phyloP scores from a whole-genome alignment of 1,284 basidiomycete genomes.

The Puccinia brachypodii region DNA sequence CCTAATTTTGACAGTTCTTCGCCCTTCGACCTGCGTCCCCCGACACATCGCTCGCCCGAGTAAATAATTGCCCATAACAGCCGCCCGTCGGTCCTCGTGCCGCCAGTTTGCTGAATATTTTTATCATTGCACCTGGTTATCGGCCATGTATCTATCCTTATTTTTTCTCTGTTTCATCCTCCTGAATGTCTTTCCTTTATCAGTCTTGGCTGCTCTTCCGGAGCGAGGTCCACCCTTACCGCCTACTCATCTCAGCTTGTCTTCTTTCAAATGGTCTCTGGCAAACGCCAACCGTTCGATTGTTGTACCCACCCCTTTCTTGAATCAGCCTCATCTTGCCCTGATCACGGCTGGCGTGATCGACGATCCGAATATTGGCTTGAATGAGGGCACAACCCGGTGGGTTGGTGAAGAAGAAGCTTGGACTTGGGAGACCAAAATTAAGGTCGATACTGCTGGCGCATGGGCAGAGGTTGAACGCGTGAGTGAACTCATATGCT shows the following conservation, averaged over 20 bases:
- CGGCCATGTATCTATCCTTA: not conserved
- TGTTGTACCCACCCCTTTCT: slow-evolving; percentile 52
- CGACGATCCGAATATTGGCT: slow-evolving; percentile 50
- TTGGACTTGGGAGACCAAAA: slow-evolving; percentile 37
- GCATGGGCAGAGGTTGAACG: slow-evolving; percentile 23
- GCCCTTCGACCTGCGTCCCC: not conserved
- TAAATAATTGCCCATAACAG: not conserved
- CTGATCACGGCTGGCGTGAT: slow-evolving; percentile 53
- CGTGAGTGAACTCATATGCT: not conserved
- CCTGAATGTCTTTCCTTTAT: not conserved
- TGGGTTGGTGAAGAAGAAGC: slow-evolving; percentile 47
- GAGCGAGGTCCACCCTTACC: slow-evolving; percentile 30
- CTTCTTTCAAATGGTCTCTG: slow-evolving; percentile 51
- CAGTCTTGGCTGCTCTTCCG: not conserved
- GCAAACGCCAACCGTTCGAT: slow-evolving; percentile 52
- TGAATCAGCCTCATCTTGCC: slow-evolving; percentile 51
- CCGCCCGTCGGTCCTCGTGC: not conserved
- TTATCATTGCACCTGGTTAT: not conserved
- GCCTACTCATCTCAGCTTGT: slow-evolving; percentile 32
- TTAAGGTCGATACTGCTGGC: not conserved
- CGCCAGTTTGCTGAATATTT: not conserved
- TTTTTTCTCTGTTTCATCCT: not conserved
- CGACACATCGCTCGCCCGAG: not conserved
- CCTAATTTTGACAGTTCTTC: not conserved
- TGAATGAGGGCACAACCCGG: slow-evolving; percentile 48